Evolutionary conservation across 108 stramenopile species (phyloP).

Genomic region (Cyclotella kingstonii): DNA sequence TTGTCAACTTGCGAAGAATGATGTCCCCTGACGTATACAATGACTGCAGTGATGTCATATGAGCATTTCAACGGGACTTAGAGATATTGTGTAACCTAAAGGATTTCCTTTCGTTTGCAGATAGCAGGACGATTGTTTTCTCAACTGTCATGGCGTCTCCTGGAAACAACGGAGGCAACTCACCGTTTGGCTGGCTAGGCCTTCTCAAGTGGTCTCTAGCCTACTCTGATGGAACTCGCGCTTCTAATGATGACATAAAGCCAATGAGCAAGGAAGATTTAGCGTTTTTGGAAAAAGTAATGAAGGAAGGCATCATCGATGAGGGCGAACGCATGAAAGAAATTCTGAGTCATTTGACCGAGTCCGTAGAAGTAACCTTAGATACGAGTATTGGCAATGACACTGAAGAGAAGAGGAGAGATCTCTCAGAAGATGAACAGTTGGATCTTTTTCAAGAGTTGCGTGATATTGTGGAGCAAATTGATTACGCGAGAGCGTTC

Average conservation of each 20-base stretch:
- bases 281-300: conserved; percentile 80
- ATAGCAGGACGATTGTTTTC: too few relatives aligned
- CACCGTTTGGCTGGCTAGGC: conserved; percentile 70
- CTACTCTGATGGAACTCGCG: conserved; percentile 72
- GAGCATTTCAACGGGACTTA: too few relatives aligned
- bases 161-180: conserved; percentile 20
- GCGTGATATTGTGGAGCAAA: conserved; percentile 88
- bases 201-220: conserved; percentile 82
- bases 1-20: too few relatives aligned
- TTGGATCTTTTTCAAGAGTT: conserved; percentile 75
- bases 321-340: conserved; percentile 78
- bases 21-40: too few relatives aligned
- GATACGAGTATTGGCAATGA: conserved; percentile 1
- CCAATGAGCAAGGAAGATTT: conserved; percentile 72
- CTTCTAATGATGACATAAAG: conserved; percentile 24
- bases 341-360: conserved; percentile 61
- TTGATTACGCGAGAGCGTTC: conserved; percentile 84
- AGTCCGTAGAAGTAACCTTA: conserved; percentile 45
- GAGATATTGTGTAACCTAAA: too few relatives aligned
- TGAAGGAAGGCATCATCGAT: conserved; percentile 84
- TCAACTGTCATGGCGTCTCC: conserved; percentile 12
- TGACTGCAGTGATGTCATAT: too few relatives aligned
- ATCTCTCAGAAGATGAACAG: conserved; percentile 47
- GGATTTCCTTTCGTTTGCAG: too few relatives aligned
- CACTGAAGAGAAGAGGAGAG: conserved; percentile 29